A percentile compares a stretch with the other conserved stretches of the same genome.
Evolutionary conservation across 306 rosid species (phyloP).

Genomic region (Gastrolobium villosum): DNA sequence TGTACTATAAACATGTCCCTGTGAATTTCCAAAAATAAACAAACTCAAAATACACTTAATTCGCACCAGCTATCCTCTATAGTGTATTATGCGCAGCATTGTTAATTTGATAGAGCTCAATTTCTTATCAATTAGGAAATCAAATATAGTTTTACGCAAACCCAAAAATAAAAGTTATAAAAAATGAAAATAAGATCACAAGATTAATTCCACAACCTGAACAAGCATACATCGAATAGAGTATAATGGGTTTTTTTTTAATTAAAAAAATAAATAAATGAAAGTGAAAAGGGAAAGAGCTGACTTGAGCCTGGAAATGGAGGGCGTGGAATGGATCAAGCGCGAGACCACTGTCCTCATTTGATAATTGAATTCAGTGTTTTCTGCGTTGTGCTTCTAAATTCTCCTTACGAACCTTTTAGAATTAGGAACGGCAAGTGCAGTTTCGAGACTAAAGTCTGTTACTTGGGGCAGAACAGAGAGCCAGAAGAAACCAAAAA

Average conservation of each 20-base stretch:
- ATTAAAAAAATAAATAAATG: not conserved
- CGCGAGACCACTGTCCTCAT: conserved; percentile 79
- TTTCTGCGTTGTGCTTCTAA: not conserved
- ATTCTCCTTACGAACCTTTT: conserved; percentile 7
- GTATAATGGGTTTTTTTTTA: not conserved
- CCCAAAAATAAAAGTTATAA: not conserved
- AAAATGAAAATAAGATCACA: not conserved
- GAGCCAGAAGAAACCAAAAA: not conserved
- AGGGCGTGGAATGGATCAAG: conserved; percentile 73
- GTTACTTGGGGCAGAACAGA: not conserved
- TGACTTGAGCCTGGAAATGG: conserved; percentile 63
- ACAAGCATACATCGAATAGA: conserved; percentile 17
- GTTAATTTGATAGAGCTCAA: conserved; percentile 9
- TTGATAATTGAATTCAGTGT: conserved; percentile 26
- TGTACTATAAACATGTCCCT: not conserved
- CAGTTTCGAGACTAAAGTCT: not conserved
- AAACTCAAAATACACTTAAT: not conserved
- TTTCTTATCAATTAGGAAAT: not conserved
- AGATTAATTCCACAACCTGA: not conserved
- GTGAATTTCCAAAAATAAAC: conserved; percentile 1
- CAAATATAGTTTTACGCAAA: not conserved
- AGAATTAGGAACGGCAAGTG: conserved; percentile 4
- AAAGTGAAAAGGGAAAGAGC: not conserved
- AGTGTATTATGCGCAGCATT: conserved; percentile 6
- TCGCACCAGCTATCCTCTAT: not conserved